Conservation (phyloP, 1,284 basidiomycete species). For the Leucoagaricus sp. region DNA sequence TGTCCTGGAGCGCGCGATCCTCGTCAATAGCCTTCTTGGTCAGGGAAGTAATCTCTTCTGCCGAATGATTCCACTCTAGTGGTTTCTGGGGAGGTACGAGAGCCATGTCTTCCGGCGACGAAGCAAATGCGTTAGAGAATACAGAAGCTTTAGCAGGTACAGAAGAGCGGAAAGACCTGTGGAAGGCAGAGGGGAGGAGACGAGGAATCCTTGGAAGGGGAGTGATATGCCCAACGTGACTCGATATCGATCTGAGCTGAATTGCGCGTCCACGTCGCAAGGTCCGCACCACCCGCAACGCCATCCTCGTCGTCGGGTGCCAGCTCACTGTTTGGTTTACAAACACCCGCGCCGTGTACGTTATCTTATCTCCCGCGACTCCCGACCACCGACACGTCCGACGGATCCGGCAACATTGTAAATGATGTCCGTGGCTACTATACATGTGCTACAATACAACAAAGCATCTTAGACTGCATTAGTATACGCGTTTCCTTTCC, state of each 20-base stretch:
- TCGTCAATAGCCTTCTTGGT: conserved; percentile 62
- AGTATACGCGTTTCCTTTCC: conserved; percentile 50
- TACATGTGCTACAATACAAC: conserved; percentile 28
- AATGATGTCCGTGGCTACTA: no score
- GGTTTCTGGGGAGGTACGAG: conserved; percentile 68
- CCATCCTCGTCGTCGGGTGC: conserved; percentile 11
- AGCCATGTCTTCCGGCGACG: conserved; percentile 38
- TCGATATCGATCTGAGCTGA: conserved; percentile 36
- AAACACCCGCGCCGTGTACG: conserved; percentile 4
- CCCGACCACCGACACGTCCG: no score
- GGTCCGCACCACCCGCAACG: conserved; percentile 14
- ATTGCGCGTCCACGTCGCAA: conserved; percentile 21
- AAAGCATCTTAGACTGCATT: conserved; percentile 25
- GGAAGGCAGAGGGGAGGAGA: conserved; percentile 11
- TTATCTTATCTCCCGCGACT: conserved; percentile 10
- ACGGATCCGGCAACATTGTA: no score
- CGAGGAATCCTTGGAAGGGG: conserved; percentile 8
- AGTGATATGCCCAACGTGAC: conserved; percentile 36
- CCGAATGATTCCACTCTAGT: conserved; percentile 69
- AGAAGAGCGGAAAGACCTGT: conserved; percentile 13
- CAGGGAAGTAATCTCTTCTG: conserved; percentile 57
- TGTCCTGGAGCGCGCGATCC: conserved; percentile 58
- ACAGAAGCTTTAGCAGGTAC: conserved; percentile 22
- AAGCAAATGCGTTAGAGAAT: conserved; percentile 22
- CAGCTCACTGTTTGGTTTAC: conserved; percentile 4